phyloP scores from a whole-genome alignment of 1,284 basidiomycete species.

The Lentinula novae-zelandiae region DNA sequence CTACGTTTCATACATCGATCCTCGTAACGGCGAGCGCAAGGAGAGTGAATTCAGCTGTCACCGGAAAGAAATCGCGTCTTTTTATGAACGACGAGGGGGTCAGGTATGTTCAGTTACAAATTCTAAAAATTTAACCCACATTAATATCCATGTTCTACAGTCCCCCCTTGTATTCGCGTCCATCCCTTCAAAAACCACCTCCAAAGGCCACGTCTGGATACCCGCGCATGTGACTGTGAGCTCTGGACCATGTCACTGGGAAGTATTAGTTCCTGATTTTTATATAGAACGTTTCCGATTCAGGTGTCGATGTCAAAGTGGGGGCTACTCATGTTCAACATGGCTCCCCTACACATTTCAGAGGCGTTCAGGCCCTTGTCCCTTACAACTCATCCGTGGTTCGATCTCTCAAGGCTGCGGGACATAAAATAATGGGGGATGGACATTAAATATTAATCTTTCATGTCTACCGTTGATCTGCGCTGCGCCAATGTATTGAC shows the following conservation, averaged over 20 bases:
- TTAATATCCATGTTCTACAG: no score
- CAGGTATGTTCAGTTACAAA: neutral
- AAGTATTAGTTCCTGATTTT: neutral
- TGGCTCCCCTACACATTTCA: neutral
- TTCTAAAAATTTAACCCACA: neutral
- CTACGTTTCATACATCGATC: slow-evolving; percentile 5
- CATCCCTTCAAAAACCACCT: neutral
- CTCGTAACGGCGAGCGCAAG: neutral
- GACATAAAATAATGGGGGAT: neutral
- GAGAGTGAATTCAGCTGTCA: slow-evolving; percentile 1
- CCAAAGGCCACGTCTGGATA: neutral
- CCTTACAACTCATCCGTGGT: neutral
- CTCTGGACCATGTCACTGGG: neutral
- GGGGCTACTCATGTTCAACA: neutral
- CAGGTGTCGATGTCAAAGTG: neutral
- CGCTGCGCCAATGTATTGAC: no score
- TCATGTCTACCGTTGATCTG: no score
- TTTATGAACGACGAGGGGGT: neutral
- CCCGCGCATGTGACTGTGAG: slow-evolving; percentile 4
- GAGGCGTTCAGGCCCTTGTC: neutral
- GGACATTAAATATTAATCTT: neutral
- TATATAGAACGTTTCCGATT: neutral
- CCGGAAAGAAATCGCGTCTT: slow-evolving; percentile 1
- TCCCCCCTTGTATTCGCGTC: neutral
- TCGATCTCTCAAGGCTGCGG: neutral